phyloP scores from a whole-genome alignment of 2,329 filamentous ascomycete species.

The Mycosphaerella sp. region DNA sequence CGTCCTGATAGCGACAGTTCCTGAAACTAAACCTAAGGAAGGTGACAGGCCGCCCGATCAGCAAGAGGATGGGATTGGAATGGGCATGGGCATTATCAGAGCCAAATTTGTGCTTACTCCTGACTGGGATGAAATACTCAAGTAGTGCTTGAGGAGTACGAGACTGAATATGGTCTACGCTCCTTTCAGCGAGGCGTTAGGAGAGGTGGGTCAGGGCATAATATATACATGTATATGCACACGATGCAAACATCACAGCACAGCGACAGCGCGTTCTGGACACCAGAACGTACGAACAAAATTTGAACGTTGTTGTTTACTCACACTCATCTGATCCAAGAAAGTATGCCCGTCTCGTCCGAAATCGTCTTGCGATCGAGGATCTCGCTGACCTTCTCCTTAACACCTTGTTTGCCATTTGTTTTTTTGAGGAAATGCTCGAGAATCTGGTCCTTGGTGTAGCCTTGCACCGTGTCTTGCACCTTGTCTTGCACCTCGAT shows the following conservation, averaged over 20 bases:
- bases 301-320: not conserved
- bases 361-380: constrained; percentile 39
- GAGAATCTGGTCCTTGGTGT: constrained; percentile 34
- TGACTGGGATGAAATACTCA: constrained; percentile 51
- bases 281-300: not conserved
- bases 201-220: not conserved
- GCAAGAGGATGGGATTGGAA: constrained; percentile 33
- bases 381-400: constrained; percentile 59
- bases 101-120: constrained; percentile 59
- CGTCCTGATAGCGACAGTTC: constrained; percentile 41
- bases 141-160: not conserved
- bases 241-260: too few species aligned
- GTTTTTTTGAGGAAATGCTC: constrained; percentile 36
- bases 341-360: not conserved
- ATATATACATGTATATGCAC: not conserved
- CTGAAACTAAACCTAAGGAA: constrained; percentile 25
- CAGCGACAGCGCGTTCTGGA: not conserved
- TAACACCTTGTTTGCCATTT: constrained; percentile 43
- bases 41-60: constrained; percentile 12
- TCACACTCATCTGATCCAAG: not conserved
- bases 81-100: constrained; percentile 52
- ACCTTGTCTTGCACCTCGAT: constrained; percentile 52
- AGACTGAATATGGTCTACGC: not conserved
- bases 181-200: not conserved
- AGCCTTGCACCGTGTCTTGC: constrained; percentile 36